phyloP scores from a whole-genome alignment of 176 grass and related monocot species.

The Miscanthus lutarioriparius region DNA sequence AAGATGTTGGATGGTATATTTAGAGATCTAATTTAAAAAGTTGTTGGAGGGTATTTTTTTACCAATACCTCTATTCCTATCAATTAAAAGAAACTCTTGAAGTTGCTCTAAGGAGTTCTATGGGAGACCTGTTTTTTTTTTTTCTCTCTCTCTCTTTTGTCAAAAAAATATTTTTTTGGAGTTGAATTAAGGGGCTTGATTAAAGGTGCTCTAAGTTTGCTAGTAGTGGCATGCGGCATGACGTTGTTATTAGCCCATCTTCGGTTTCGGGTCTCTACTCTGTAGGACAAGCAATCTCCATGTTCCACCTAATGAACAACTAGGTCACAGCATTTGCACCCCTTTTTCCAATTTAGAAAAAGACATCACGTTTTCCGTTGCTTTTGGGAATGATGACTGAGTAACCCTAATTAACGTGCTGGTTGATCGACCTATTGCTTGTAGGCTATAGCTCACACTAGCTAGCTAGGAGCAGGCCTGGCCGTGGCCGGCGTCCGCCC shows the following conservation, averaged over 20 bases:
- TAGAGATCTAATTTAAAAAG: too few species aligned
- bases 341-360: conserved; percentile 36
- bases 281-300: conserved; percentile 3
- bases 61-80: too few species aligned
- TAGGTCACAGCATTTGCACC: neutral
- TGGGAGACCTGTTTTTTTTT: too few species aligned
- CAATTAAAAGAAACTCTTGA: too few species aligned
- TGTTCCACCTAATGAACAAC: neutral
- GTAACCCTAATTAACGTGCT: conserved; percentile 27
- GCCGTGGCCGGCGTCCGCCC: neutral
- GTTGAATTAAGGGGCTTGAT: too few species aligned
- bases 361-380: conserved; percentile 30
- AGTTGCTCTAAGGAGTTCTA: too few species aligned
- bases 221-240: neutral
- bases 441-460: conserved; percentile 26
- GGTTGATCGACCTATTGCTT: conserved; percentile 34
- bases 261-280: conserved; percentile 1
- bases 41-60: too few species aligned
- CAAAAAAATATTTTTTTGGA: too few species aligned
- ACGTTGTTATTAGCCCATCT: neutral
- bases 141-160: too few species aligned
- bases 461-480: neutral
- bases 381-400: conserved; percentile 31
- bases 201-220: neutral
- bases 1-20: too few species aligned